Conservation (phyloP, 768 basidiomycete species). For the Rhizopogon sp. region DNA sequence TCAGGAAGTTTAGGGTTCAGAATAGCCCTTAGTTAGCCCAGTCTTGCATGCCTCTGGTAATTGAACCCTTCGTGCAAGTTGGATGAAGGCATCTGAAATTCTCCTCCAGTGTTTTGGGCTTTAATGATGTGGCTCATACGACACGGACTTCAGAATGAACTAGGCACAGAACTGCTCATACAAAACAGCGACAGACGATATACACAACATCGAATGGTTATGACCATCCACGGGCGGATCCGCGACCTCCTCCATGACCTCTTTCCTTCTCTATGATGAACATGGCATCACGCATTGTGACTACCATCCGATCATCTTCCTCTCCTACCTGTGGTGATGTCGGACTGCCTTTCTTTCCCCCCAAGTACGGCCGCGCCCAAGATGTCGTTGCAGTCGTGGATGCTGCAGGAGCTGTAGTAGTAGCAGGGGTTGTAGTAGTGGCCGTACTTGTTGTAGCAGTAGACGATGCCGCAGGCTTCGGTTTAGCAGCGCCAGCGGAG, state of each 20-base stretch:
- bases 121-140: too few relatives aligned
- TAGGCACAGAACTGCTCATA: neutral
- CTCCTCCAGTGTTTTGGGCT: too few relatives aligned
- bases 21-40: too few relatives aligned
- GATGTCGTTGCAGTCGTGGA: constrained; percentile 27
- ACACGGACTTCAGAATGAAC: too few relatives aligned
- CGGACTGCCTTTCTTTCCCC: constrained; percentile 39
- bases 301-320: constrained; percentile 51
- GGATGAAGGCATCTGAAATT: too few relatives aligned
- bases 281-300: constrained; percentile 78
- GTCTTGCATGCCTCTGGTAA: too few relatives aligned
- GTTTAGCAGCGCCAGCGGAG: constrained; percentile 36
- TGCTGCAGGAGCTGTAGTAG: constrained; percentile 28
- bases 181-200: neutral
- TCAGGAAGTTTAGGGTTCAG: too few relatives aligned
- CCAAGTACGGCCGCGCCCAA: constrained; percentile 64
- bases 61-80: too few relatives aligned
- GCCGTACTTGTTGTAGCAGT: constrained; percentile 26
- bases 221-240: constrained; percentile 68
- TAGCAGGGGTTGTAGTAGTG: constrained; percentile 20
- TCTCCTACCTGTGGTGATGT: constrained; percentile 36
- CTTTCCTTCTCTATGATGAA: constrained; percentile 82
- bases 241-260: constrained; percentile 78
- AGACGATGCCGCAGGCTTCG: constrained; percentile 27
- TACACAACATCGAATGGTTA: constrained; percentile 15